These are phyloP conservation scores for Magnolia sinica DNA, from an alignment of 164 flowering plant species.

Conservation along the genomic window DNA sequence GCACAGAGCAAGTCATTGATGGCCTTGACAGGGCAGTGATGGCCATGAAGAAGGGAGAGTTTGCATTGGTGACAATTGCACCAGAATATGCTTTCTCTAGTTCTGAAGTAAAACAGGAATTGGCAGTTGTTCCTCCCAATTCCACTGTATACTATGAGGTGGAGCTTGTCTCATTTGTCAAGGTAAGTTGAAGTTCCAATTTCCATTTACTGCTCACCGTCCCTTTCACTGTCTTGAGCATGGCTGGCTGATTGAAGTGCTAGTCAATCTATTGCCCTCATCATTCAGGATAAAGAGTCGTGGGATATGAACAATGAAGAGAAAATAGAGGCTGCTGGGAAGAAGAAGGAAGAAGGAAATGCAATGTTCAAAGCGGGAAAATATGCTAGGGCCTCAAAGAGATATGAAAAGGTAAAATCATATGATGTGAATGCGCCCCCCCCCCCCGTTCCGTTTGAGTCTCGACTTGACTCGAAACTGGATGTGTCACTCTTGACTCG, in stretches of 20 bases:
- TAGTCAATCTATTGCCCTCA: neutral
- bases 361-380: slow-evolving; percentile 81
- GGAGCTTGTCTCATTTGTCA: slow-evolving; percentile 75
- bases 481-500: no score
- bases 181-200: slow-evolving; percentile 32
- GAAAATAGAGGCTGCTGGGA: slow-evolving; percentile 86
- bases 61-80: slow-evolving; percentile 60
- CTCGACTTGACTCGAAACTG: no score
- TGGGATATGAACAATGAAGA: slow-evolving; percentile 94
- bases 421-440: neutral
- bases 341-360: slow-evolving; percentile 96
- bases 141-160: slow-evolving; percentile 74
- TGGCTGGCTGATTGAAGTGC: neutral
- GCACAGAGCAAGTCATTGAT: slow-evolving; percentile 82
- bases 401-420: slow-evolving; percentile 85
- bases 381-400: slow-evolving; percentile 77
- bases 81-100: slow-evolving; percentile 89
- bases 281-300: slow-evolving; percentile 79
- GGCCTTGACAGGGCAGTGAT: slow-evolving; percentile 85
- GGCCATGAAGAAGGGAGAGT: slow-evolving; percentile 94
- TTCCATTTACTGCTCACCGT: neutral
- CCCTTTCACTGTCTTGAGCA: neutral
- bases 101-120: slow-evolving; percentile 61
- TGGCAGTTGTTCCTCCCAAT: slow-evolving; percentile 81
- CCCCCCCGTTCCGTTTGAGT: no score